Base-by-base conservation (phyloP, 2,329 filamentous ascomycete genomes). In the Penicillium sp. region DNA sequence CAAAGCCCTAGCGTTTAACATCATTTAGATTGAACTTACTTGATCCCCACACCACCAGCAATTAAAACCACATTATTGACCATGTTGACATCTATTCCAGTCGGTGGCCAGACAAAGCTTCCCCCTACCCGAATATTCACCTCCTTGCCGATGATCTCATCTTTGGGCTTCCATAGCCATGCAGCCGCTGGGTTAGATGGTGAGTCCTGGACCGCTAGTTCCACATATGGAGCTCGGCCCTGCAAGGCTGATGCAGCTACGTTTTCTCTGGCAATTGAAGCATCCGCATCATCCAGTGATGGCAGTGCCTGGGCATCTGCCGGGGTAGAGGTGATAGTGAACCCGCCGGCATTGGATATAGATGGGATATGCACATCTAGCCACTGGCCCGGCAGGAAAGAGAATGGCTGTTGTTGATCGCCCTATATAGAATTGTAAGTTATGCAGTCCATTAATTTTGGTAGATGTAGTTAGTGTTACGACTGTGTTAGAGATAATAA, bases 361-460 rank as follows among this genome's bases (percentile, higher is more conserved):
- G 77, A 79, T 1, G 92, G 90, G 51, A 91, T 82, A 70, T 89
- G 87, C 6, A 91, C 86, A 70, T 96, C 92, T 53, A 96, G 81
- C 90, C 91, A 96, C 79, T 96, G 92, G 51, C 92, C 92, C 5
- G 92, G 85, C 6, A 86, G 80, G 74, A 94, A 95, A 81, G 89
- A 72, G 42, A 74, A 68, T 56, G 67, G 58, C 54, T 70, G 67
- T 51, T 64, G 61, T 60, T 65, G 58, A 25, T 56, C 59, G 23
- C 60, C 40, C 68, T 69, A 46, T 20, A n/a, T 14, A 11, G 8
- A 2, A 2, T 29, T 37, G 37, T 40, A 12, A 40, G n/a, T 50
- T n/a, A 23, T n/a, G 4, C 20, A 29, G 6, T 33, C 23, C n/a
- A 15, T 27, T 22, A 5, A 1, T 14, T 41, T 26, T 29, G 8